Evolutionary conservation across 352 stramenopile species (phyloP), one percentile per base, ranked within the genome.

Genomic region (Globisporangium uncinulatum): DNA sequence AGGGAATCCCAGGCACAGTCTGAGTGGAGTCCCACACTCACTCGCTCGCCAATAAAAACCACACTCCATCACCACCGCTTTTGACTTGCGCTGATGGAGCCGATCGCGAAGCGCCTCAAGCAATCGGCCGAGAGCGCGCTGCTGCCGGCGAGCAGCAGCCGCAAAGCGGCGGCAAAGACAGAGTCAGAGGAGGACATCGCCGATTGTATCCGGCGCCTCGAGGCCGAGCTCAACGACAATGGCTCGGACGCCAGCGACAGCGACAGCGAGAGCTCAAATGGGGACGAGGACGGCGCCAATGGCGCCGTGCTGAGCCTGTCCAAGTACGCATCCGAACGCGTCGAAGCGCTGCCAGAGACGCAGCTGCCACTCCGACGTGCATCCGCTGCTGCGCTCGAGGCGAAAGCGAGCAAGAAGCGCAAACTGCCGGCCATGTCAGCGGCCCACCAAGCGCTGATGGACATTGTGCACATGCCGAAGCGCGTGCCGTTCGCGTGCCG

Each of bases 401-500:
- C 56, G 11, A 71, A 63, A 50, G 68, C 74, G 56, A 79, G 21
- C 17, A 56, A 77, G 61, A 83, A 78, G 56, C 74, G 68, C 56
- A 64, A 75, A 57, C 69, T 62, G 42, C 42, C 20, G 57, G 55
- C 42, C 54, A 71, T 68, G 42, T 69, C 55, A 17, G 57, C 65
- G 21, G 64, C 70, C 55, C 51, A 72, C 19, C 53, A 60, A 11
- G 61, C 60, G 39, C 54, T 88, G 10, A 36, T 82, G 15, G 71
- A 87, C 46, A 67, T 69, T 32, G 51, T 90, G 24, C 68, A 77
- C 43, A 77, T 79, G 64, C 75, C 76, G 42, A 89, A 87, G 69
- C 87, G 81, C 56, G 76, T 91, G 19, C 84, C 84, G 55, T 92
- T 94, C 62, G 79, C 79, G 20, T 94, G 84, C 67, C 91, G 91